phyloP scores from a whole-genome alignment of 805 yeast genomes.

The Suhomyces sp. region DNA sequence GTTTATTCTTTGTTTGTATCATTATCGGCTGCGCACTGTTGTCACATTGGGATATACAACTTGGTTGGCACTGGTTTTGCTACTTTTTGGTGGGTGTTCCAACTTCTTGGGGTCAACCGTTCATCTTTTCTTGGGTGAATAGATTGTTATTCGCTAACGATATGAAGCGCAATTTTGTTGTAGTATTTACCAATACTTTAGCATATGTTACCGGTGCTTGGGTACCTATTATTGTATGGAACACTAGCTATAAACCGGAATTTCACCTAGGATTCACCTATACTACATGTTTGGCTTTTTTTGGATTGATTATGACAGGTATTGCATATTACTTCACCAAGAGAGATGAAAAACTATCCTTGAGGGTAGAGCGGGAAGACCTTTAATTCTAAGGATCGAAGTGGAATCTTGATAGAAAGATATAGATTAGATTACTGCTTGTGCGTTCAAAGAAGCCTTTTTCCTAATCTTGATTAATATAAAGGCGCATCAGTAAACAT shows the following conservation, averaged over 20 bases:
- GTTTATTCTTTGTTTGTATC: slow-evolving; percentile 36
- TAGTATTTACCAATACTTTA: slow-evolving; percentile 37
- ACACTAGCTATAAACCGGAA: slow-evolving; percentile 31
- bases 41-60: slow-evolving; percentile 49
- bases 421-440: too few species aligned
- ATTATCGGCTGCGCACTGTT: slow-evolving; percentile 44
- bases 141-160: slow-evolving; percentile 44
- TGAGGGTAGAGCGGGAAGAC: not conserved
- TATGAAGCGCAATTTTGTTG: slow-evolving; percentile 38
- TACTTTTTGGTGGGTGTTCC: slow-evolving; percentile 51
- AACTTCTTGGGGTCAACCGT: slow-evolving; percentile 53
- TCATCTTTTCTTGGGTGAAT: slow-evolving; percentile 58
- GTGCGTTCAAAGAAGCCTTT: too few species aligned
- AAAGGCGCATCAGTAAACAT: too few species aligned
- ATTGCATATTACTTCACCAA: slow-evolving; percentile 24
- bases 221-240: slow-evolving; percentile 42
- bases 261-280: slow-evolving; percentile 17
- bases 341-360: slow-evolving; percentile 30
- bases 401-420: too few species aligned
- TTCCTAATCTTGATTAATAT: too few species aligned
- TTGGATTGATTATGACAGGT: slow-evolving; percentile 30
- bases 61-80: slow-evolving; percentile 49
- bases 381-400: too few species aligned
- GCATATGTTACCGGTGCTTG: slow-evolving; percentile 41
- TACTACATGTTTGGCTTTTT: slow-evolving; percentile 27